These are phyloP conservation scores for Ceratocystiopsis minuta DNA, from an alignment of 2,329 filamentous ascomycete genomes.

Conservation along the genomic window DNA sequence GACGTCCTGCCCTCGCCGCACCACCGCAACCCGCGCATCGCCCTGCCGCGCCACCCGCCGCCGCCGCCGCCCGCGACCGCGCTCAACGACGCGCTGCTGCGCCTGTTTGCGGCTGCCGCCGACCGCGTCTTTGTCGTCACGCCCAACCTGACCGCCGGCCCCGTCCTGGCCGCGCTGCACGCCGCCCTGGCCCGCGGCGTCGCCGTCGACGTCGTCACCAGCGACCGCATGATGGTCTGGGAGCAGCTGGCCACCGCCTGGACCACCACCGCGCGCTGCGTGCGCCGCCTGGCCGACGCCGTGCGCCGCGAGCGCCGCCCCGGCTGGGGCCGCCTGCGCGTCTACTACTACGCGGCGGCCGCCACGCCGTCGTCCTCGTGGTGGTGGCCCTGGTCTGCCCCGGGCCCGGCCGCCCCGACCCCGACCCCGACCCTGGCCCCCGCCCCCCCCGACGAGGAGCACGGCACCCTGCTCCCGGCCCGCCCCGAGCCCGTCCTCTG, in stretches of 20 bases:
- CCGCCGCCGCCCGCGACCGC: constrained; percentile 35
- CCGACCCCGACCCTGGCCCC: too few relatives aligned
- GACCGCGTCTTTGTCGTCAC: constrained; percentile 51
- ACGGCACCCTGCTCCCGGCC: constrained; percentile 14
- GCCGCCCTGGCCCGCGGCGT: constrained; percentile 47
- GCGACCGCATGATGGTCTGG: constrained; percentile 51
- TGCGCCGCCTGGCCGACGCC: constrained; percentile 35
- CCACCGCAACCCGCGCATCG: constrained; percentile 48
- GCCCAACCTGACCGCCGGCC: constrained; percentile 55
- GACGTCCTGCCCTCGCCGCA: constrained; percentile 60
- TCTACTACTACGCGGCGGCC: constrained; percentile 36
- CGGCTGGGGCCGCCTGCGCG: constrained; percentile 28
- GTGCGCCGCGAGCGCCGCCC: not conserved
- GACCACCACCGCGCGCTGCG: constrained; percentile 49
- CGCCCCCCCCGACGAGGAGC: not conserved
- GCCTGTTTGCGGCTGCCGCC: constrained; percentile 39
- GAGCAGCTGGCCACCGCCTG: constrained; percentile 70
- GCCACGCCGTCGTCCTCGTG: constrained; percentile 6
- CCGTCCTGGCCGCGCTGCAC: constrained; percentile 43
- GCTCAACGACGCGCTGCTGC: constrained; percentile 46
- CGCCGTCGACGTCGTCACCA: constrained; percentile 48
- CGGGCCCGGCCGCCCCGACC: too few relatives aligned
- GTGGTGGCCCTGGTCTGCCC: too few relatives aligned
- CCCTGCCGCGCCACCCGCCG: constrained; percentile 31
- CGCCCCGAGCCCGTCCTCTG: constrained; percentile 48